phyloP scores from a whole-genome alignment of 2,329 filamentous ascomycete species.

The Fusarium agapanthi region DNA sequence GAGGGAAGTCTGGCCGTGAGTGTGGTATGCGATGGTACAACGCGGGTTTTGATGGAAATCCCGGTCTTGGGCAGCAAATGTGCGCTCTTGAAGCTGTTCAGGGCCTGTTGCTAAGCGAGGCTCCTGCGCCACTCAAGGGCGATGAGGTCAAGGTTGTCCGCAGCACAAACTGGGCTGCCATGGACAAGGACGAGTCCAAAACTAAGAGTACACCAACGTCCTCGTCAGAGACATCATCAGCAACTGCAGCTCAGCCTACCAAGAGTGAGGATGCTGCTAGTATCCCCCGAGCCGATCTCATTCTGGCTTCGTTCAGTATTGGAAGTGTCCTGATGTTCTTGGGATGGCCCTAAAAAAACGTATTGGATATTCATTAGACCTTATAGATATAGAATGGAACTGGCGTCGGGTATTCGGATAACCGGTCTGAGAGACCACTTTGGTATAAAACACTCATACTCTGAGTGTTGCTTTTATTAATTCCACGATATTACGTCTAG shows the following conservation, averaged over 20 bases:
- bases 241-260: constrained; percentile 20
- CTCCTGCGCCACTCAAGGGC: constrained; percentile 56
- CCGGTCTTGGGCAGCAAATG: constrained; percentile 71
- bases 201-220: constrained; percentile 21
- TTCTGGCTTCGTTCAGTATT: constrained; percentile 35
- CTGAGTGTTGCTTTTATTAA: constrained; percentile 38
- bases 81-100: constrained; percentile 70
- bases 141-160: constrained; percentile 58
- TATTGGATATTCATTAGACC: constrained; percentile 27
- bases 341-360: constrained; percentile 24
- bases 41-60: constrained; percentile 62
- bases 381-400: constrained; percentile 22
- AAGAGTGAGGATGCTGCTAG: constrained; percentile 34
- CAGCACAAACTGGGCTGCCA: constrained; percentile 35
- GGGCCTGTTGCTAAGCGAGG: constrained; percentile 59
- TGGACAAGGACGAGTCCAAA: constrained; percentile 22
- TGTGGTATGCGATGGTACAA: constrained; percentile 73
- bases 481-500: constrained; percentile 40
- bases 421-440: constrained; percentile 11
- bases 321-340: constrained; percentile 31
- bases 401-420: constrained; percentile 26
- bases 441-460: constrained; percentile 25
- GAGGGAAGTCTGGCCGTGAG: constrained; percentile 58
- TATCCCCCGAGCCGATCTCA: constrained; percentile 19
- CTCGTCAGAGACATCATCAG: constrained; percentile 4